Base-by-base conservation (phyloP, 192 early-diverging fungal species). In the Glomus cerebriforme region DNA sequence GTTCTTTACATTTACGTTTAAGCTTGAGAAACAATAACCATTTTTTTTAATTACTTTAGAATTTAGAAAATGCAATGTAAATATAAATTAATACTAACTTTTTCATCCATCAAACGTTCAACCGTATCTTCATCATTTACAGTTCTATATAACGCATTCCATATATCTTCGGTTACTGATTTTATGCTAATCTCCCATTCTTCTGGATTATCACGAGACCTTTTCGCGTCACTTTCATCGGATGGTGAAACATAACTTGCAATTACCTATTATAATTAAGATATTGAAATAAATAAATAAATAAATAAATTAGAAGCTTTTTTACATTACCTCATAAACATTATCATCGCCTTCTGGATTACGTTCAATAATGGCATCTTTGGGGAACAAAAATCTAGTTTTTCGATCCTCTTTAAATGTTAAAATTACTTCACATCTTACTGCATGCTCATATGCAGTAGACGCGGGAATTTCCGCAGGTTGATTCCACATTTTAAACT, bases 331-430 rank as follows among this genome's bases (percentile, higher is more conserved):
- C 49, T 54, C 49, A 12, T 54, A 54, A 54, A 54, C 15, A 0
- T 54, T 54, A 54, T 54, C 49, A 54, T 54, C 49, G 5, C 19
- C 49, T 54, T 54, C 49, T 54, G 49, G 49, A 54, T 54, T 54
- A 54, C 49, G 49, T 43, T 88, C 88, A 24, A 91, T 45, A 26
- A 89, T 84, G 37, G 87, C 82, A n/a, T 89, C 82, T 54, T 85
- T 85, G 5, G 91, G 91, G 49, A 92, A 81, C 31, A 86, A 70
- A 59, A 87, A 89, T 7, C 84, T 81, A 35, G 85, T 84, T 26
- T 81, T 81, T 7, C 85, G 77, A 59, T 81, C 79, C 6, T 92
- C 91, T 22, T 83, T 83, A 82, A 92, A 89, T 73, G 90, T 87
- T 67, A 92, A 81, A 3, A 86, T 84, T 49, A 92, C 77, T 27